Evolutionary conservation across 2,329 filamentous ascomycete species (phyloP).

Genomic region (Alternaria brassicae): DNA sequence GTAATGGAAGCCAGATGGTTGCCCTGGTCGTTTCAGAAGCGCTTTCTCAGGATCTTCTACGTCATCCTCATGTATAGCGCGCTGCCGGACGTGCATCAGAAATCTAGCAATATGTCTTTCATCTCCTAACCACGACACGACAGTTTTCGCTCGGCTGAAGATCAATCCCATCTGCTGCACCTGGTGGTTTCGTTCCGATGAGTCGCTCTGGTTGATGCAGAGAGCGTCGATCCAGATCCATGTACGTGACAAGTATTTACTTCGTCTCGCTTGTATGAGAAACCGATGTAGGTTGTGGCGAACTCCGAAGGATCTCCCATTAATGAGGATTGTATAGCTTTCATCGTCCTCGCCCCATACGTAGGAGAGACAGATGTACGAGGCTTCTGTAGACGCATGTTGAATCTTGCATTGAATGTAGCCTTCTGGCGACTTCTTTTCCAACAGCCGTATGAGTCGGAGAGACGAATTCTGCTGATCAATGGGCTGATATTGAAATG

Average conservation of each 20-base stretch:
- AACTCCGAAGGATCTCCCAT: neutral
- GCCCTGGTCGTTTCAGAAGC: too few relatives aligned
- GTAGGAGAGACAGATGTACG: conserved; percentile 17
- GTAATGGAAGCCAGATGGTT: neutral
- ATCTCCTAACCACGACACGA: neutral
- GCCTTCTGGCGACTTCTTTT: neutral
- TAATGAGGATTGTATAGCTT: neutral
- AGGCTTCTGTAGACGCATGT: neutral
- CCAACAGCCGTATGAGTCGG: neutral
- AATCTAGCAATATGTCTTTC: rapidly evolving
- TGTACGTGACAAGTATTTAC: neutral
- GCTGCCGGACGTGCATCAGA: too few relatives aligned
- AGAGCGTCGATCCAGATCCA: conserved; percentile 14
- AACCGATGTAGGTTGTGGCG: conserved; percentile 14
- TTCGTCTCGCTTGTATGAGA: neutral
- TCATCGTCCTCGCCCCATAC: conserved; percentile 3
- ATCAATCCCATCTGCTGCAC: neutral
- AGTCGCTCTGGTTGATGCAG: conserved; percentile 10
- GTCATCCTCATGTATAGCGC: too few relatives aligned
- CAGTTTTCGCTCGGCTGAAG: neutral
- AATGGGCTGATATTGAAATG: too few relatives aligned
- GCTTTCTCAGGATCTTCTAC: too few relatives aligned
- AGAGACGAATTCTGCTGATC: neutral
- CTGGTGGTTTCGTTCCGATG: conserved; percentile 1
- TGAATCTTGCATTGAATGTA: conserved; percentile 5